Percentiles rank a stretch among this genome's conserved stretches.
Conservation (phyloP, 2,329 filamentous ascomycete species). For the Neurospora sp. region DNA sequence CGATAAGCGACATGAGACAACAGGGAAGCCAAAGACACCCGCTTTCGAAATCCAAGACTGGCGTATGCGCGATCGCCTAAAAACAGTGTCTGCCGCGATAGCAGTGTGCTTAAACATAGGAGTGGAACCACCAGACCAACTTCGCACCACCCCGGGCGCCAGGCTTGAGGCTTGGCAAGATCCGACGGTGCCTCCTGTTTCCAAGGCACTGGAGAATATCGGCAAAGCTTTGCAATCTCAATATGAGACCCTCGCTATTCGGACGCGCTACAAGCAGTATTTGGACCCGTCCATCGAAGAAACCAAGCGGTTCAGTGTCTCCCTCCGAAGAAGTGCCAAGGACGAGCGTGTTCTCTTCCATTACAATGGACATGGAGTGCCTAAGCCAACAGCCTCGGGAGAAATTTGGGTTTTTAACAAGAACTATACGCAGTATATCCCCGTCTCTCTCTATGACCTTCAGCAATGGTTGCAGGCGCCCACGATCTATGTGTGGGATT, state of each 20-base stretch:
- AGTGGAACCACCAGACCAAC: conserved; percentile 91
- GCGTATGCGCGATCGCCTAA: conserved; percentile 93
- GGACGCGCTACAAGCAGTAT: conserved; percentile 96
- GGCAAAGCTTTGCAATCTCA: conserved; percentile 93
- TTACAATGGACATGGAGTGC: conserved; percentile 97
- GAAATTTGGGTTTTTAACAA: conserved; percentile 99
- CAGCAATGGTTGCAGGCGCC: conserved; percentile 94
- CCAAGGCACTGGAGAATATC: conserved; percentile 86
- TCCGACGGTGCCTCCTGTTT: conserved; percentile 67
- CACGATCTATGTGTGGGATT: conserved; percentile 96
- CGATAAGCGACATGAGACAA: conserved; percentile 93
- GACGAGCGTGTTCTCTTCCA: conserved; percentile 95
- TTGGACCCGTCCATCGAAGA: conserved; percentile 95
- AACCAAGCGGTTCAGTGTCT: conserved; percentile 91
- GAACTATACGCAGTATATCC: conserved; percentile 97
- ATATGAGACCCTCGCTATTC: conserved; percentile 88
- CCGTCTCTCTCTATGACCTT: conserved; percentile 87
- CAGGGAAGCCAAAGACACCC: conserved; percentile 69
- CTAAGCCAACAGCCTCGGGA: conserved; percentile 86
- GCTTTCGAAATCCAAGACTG: conserved; percentile 72
- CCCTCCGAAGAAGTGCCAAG: conserved; percentile 82
- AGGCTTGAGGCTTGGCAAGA: conserved; percentile 97
- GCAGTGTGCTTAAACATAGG: conserved; percentile 95
- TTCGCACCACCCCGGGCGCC: conserved; percentile 88
- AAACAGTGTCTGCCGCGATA: conserved; percentile 91